Evolutionary conservation across 345 rosid genomes (phyloP).

Genomic region (Dipteronia dyeriana): DNA sequence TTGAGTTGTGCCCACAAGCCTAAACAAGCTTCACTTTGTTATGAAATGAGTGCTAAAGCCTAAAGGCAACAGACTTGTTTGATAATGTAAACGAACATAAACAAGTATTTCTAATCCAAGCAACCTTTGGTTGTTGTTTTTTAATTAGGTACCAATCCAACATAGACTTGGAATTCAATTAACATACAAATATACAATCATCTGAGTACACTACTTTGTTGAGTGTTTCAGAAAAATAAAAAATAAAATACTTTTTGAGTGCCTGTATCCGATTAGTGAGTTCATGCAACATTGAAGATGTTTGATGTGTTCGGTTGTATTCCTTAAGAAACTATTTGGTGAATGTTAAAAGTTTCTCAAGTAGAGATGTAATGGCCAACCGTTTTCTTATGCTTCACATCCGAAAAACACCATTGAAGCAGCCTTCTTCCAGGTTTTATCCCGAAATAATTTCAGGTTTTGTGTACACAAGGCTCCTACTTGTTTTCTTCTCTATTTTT

Average conservation of each 20-base stretch:
- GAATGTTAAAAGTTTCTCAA: neutral
- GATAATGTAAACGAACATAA: neutral
- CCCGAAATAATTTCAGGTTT: neutral
- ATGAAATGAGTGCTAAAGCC: neutral
- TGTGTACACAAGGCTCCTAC: neutral
- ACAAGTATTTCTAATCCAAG: neutral
- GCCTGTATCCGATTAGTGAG: neutral
- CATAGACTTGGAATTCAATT: neutral
- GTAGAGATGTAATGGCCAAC: neutral
- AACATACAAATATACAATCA: neutral
- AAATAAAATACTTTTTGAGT: neutral
- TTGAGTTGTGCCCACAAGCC: neutral
- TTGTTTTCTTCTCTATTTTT: neutral
- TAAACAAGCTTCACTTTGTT: neutral
- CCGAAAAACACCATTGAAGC: neutral
- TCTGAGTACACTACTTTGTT: neutral
- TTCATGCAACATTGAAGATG: neutral
- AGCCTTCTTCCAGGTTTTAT: neutral
- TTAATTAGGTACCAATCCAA: neutral
- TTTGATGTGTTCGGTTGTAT: neutral
- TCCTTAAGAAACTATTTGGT: neutral
- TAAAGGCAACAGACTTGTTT: neutral
- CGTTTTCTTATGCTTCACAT: neutral
- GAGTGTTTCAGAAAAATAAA: too few relatives aligned
- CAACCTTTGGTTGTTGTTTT: neutral